Conservation (phyloP, 495 filamentous ascomycete genomes). For the Immersiella caudata region DNA sequence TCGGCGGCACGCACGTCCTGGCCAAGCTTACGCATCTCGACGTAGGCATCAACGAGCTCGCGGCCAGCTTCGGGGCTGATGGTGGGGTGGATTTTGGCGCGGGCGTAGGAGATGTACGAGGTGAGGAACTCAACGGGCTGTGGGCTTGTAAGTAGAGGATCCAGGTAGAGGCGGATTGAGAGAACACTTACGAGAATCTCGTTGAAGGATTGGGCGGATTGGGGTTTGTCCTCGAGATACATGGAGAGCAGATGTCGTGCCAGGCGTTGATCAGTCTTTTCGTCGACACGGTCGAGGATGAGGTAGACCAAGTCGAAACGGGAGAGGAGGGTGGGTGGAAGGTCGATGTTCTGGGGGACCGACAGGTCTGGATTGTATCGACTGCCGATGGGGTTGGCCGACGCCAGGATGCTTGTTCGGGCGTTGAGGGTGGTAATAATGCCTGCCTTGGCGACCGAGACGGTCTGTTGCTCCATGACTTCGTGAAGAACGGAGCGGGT, state of each 20-base stretch:
- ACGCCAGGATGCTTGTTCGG: conserved; percentile 89
- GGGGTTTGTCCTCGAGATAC: conserved; percentile 93
- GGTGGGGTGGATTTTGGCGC: conserved; percentile 78
- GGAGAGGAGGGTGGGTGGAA: conserved; percentile 91
- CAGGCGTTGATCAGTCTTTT: conserved; percentile 80
- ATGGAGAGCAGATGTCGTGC: conserved; percentile 93
- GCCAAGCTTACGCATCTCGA: conserved; percentile 93
- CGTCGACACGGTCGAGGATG: conserved; percentile 90
- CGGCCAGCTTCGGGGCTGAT: conserved; percentile 75
- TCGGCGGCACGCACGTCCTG: conserved; percentile 92
- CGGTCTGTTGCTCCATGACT: conserved; percentile 99
- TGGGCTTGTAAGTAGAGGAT: conserved; percentile 28
- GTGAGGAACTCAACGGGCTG: conserved; percentile 94
- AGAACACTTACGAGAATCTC: conserved; percentile 73
- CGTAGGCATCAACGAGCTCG: conserved; percentile 83
- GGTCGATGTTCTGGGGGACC: conserved; percentile 96
- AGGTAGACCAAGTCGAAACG: conserved; percentile 97
- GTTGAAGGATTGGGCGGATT: conserved; percentile 67
- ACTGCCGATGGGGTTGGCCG: conserved; percentile 95
- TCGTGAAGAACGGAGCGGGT: conserved; percentile 96
- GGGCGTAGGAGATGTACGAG: conserved; percentile 95
- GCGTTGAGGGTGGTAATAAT: conserved; percentile 99
- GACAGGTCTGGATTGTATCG: conserved; percentile 95
- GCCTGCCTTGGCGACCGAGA: conserved; percentile 97
- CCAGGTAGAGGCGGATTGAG: conserved; percentile 8